Conservation (phyloP, 2,329 filamentous ascomycete species). For the Claviceps maximensis region DNA sequence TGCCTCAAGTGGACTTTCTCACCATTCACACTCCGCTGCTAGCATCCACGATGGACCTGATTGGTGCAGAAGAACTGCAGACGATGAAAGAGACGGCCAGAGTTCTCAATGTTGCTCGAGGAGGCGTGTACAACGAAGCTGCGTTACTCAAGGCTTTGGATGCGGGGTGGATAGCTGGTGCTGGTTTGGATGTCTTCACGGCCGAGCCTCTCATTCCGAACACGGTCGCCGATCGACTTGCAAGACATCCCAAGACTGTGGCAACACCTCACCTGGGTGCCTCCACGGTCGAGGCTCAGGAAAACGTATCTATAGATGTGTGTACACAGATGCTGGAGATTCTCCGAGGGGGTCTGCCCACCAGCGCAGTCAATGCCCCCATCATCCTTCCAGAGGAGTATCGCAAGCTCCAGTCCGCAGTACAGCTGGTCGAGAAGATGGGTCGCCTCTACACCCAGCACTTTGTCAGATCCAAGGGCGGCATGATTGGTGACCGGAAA, state of each 20-base stretch:
- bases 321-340: constrained; percentile 69
- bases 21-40: constrained; percentile 73
- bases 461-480: constrained; percentile 33
- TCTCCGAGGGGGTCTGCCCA: constrained; percentile 57
- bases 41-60: constrained; percentile 61
- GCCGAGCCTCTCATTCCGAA: constrained; percentile 48
- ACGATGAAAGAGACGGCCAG: constrained; percentile 62
- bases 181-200: constrained; percentile 70
- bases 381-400: constrained; percentile 73
- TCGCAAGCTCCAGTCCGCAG: constrained; percentile 62
- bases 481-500: constrained; percentile 44
- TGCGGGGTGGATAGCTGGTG: constrained; percentile 58
- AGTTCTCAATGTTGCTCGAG: constrained; percentile 67
- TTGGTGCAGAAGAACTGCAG: constrained; percentile 51
- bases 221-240: constrained; percentile 48
- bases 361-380: constrained; percentile 67
- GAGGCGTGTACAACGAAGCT: constrained; percentile 67
- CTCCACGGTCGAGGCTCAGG: constrained; percentile 69
- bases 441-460: constrained; percentile 69
- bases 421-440: constrained; percentile 65
- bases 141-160: constrained; percentile 60
- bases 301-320: constrained; percentile 72
- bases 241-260: constrained; percentile 58
- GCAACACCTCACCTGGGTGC: constrained; percentile 71
- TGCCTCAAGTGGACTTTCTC: constrained; percentile 59